These are phyloP conservation scores for Phialemonium atrogriseum DNA, from an alignment of 2,329 filamentous ascomycete species.

Conservation along the genomic window DNA sequence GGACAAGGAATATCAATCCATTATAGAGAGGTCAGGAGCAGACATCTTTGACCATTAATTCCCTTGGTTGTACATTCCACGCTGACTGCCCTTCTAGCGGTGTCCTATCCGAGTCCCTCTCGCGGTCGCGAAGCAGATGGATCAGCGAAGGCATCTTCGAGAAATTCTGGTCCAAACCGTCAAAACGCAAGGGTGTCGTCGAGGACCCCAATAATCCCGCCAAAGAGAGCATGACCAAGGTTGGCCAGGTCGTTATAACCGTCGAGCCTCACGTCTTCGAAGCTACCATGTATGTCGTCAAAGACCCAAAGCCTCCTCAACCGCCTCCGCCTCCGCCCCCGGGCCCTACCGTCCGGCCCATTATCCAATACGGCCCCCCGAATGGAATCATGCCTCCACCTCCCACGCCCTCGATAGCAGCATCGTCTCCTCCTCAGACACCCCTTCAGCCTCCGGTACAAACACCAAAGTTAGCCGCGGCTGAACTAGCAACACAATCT, in stretches of 20 bases:
- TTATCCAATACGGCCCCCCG: conserved; percentile 58
- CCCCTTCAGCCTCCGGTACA: conserved; percentile 11
- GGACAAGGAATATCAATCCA: conserved; percentile 60
- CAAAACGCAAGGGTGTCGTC: conserved; percentile 57
- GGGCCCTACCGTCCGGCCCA: conserved; percentile 34
- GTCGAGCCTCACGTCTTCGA: conserved; percentile 77
- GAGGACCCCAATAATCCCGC: conserved; percentile 60
- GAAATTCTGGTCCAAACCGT: conserved; percentile 69
- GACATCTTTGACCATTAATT: too few species aligned
- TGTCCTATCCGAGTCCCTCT: conserved; percentile 64
- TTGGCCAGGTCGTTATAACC: conserved; percentile 65
- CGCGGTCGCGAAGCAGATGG: conserved; percentile 67
- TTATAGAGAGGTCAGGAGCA: conserved; percentile 57
- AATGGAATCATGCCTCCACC: conserved; percentile 53
- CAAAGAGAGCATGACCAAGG: conserved; percentile 63
- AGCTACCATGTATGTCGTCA: conserved; percentile 64
- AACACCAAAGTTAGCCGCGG: conserved; percentile 7
- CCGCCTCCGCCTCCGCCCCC: conserved; percentile 25
- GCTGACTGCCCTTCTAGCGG: conserved; percentile 41
- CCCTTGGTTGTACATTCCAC: neutral
- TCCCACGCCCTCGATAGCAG: conserved; percentile 17
- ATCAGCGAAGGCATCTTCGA: conserved; percentile 65
- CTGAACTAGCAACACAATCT: conserved; percentile 9
- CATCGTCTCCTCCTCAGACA: conserved; percentile 13
- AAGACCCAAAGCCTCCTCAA: conserved; percentile 50